A percentile compares a stretch with the other conserved stretches of the same genome.
These are phyloP conservation scores for Leccinum ponderosum DNA, from an alignment of 1,284 basidiomycete genomes.

Conservation along the genomic window DNA sequence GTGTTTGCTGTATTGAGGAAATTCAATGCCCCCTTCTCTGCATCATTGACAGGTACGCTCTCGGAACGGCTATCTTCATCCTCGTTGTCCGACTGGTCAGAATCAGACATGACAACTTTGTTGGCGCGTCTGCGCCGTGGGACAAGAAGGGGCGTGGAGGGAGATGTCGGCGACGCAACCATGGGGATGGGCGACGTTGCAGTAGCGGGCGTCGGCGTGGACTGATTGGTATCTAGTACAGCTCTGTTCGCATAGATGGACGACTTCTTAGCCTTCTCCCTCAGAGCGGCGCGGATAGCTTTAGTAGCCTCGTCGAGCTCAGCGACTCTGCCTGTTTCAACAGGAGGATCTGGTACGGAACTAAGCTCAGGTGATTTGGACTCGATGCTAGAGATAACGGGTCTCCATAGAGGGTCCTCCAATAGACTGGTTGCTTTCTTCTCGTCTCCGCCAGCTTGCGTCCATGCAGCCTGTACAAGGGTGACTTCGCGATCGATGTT, in stretches of 20 bases:
- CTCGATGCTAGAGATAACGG: constrained; percentile 22
- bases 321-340: constrained; percentile 59
- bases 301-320: constrained; percentile 70
- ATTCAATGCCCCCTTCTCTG: constrained; percentile 59
- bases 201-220: constrained; percentile 18
- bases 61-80: constrained; percentile 33
- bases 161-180: constrained; percentile 42
- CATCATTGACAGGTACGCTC: constrained; percentile 19
- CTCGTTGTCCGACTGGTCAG: constrained; percentile 51
- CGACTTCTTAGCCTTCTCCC: constrained; percentile 74
- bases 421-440: constrained; percentile 59
- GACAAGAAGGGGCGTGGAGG: constrained; percentile 42
- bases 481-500: constrained; percentile 50
- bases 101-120: constrained; percentile 67
- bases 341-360: constrained; percentile 29
- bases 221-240: constrained; percentile 43
- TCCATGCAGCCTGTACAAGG: constrained; percentile 63
- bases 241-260: constrained; percentile 71
- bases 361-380: constrained; percentile 19
- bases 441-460: constrained; percentile 55
- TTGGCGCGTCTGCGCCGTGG: constrained; percentile 53
- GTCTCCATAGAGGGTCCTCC: constrained; percentile 56
- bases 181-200: constrained; percentile 24
- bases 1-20: constrained; percentile 83
- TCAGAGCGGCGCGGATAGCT: constrained; percentile 59